These are phyloP conservation scores for Blastosporella zonata DNA, from an alignment of 1,284 basidiomycete species.

Conservation along the genomic window DNA sequence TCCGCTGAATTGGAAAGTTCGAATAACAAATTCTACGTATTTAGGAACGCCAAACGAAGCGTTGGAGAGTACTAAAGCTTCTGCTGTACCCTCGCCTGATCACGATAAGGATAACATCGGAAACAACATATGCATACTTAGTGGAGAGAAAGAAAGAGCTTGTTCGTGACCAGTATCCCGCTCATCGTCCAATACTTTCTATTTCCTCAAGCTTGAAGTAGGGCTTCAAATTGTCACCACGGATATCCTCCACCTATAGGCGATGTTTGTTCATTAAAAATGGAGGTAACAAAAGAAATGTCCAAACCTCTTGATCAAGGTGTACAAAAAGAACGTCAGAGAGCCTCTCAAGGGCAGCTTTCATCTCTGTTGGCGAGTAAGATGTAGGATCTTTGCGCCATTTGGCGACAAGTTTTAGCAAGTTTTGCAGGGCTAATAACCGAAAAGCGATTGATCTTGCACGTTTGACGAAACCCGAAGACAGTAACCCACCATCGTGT, in stretches of 20 bases:
- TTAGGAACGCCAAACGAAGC: no score
- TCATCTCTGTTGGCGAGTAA: conserved; percentile 58
- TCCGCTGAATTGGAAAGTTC: no score
- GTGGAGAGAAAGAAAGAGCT: no score
- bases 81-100: no score
- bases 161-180: no score
- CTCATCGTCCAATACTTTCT: conserved; percentile 36
- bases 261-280: not conserved
- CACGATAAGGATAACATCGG: no score
- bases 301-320: conserved; percentile 61
- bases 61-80: no score
- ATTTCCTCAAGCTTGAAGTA: conserved; percentile 65
- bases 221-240: conserved; percentile 59
- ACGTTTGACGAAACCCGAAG: conserved; percentile 8
- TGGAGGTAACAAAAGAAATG: not conserved
- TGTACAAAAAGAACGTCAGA: conserved; percentile 64
- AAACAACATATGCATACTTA: no score
- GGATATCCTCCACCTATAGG: conserved; percentile 52
- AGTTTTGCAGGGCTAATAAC: conserved; percentile 49
- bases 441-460: not conserved
- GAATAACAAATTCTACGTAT: no score
- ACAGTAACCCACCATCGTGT: conserved; percentile 47
- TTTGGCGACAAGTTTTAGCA: conserved; percentile 45
- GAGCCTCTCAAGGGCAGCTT: conserved; percentile 59
- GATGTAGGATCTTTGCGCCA: conserved; percentile 46